These are phyloP conservation scores for Ganoderma leucocontextum DNA, from an alignment of 1,284 basidiomycete species.

Conservation along the genomic window DNA sequence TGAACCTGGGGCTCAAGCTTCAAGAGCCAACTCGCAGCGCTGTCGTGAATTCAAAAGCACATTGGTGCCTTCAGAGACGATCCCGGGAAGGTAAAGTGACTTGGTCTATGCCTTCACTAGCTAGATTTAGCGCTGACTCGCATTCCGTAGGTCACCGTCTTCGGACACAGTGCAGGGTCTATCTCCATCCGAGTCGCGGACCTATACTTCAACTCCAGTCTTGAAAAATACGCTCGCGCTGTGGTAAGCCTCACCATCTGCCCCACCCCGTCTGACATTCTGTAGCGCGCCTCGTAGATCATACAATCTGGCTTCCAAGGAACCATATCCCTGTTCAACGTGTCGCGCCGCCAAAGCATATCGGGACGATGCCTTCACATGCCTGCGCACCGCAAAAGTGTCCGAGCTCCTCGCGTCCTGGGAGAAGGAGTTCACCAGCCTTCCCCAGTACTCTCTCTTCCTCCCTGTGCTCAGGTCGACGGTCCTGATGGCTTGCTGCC, in stretches of 20 bases:
- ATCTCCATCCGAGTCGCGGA: slow-evolving; percentile 53
- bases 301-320: slow-evolving; percentile 27
- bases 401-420: slow-evolving; percentile 18
- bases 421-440: no score
- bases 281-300: slow-evolving; percentile 21
- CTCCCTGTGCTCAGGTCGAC: slow-evolving; percentile 30
- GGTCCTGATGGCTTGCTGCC: slow-evolving; percentile 26
- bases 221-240: slow-evolving; percentile 37
- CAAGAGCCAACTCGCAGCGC: slow-evolving; percentile 52
- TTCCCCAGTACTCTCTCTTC: slow-evolving; percentile 24
- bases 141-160: slow-evolving; percentile 55
- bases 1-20: slow-evolving; percentile 58
- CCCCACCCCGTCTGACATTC: no score
- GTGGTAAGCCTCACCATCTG: no score
- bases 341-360: slow-evolving; percentile 15
- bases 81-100: slow-evolving; percentile 47
- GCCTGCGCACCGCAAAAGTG: slow-evolving; percentile 10
- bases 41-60: slow-evolving; percentile 58
- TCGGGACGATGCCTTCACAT: slow-evolving; percentile 25
- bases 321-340: slow-evolving; percentile 23
- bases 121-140: neutral
- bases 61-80: slow-evolving; percentile 59
- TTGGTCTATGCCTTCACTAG: no score
- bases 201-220: slow-evolving; percentile 51
- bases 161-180: slow-evolving; percentile 63